Conservation (phyloP, 768 basidiomycete species). For the Xerocomus brunneocitrinus region DNA sequence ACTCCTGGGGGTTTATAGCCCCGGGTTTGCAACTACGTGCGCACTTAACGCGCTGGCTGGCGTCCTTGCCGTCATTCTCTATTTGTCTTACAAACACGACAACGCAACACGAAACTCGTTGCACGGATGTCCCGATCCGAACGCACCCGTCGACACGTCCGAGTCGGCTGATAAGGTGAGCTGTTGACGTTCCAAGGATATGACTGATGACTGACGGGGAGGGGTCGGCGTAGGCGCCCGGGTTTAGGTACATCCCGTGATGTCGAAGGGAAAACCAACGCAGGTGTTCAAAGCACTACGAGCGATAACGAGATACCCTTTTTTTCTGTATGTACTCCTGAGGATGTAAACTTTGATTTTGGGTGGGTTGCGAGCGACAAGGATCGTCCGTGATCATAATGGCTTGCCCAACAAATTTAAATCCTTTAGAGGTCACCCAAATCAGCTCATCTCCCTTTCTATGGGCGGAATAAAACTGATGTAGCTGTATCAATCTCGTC, state of each 20-base stretch:
- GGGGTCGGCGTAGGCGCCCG: constrained; percentile 8
- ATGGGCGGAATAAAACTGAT: too few species aligned
- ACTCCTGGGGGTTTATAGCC: constrained; percentile 17
- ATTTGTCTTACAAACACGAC: constrained; percentile 58
- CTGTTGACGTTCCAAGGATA: too few species aligned
- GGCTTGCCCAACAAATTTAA: too few species aligned
- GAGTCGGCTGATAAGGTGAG: constrained; percentile 64
- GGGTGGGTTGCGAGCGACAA: too few species aligned
- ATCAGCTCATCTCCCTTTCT: too few species aligned
- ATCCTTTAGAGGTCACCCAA: too few species aligned
- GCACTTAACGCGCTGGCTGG: constrained; percentile 16
- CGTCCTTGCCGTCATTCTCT: constrained; percentile 40
- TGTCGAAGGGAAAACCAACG: not conserved
- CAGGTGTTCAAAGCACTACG: not conserved
- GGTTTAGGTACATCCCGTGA: constrained; percentile 22
- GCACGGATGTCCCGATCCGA: constrained; percentile 46
- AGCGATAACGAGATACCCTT: not conserved
- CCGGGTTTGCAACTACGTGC: constrained; percentile 56
- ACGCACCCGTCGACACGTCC: constrained; percentile 53
- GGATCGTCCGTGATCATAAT: too few species aligned
- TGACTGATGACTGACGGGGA: not conserved
- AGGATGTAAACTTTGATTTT: too few species aligned
- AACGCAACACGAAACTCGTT: constrained; percentile 50
- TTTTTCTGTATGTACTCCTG: not conserved
- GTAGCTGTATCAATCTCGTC: too few species aligned